Evolutionary conservation across 1,139 yeast species (phyloP), one percentile per base, ranked within the genome.

Genomic region (Komagataea norvegica): DNA sequence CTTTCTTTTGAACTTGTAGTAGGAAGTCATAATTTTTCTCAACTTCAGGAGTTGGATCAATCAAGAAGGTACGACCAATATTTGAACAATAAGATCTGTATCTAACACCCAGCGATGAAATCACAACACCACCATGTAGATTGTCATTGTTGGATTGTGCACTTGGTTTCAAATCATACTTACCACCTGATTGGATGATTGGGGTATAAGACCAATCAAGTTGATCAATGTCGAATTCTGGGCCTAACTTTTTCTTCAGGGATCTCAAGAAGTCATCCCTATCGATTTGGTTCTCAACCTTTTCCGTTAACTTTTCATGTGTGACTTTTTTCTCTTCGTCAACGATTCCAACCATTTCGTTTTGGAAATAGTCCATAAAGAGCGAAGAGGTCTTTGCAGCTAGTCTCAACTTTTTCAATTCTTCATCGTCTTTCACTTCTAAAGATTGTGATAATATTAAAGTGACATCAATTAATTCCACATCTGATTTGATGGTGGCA

Each of bases 161-260:
- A 46, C 93, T 81, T 32, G 95, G 93, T 53, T 74, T 81, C 55
- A 89, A 68, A 59, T 88, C 95, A 56, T 79, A 89, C 38, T 79
- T 78, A 31, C 87, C 88, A 37, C 95, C 95, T 51, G 94, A 82
- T 62, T 89, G 95, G 42, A 91, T 73, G 41, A 87, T 84, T 22
- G 98, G 97, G 33, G 88, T 78, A 60, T 87, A 88, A 52, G 96
- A 85, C 96, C 96, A 91, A 60, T 91, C 97, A 25, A 91, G 65
- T 46, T 79, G 77, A 45, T 77, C 79, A 4, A 83, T 69, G 54
- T 87, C 95, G 48, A 79, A 70, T 46, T 83, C 89, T 32, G 74
- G 57, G 8, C 79, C 72, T 8, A 77, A 60, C 52, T 81, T 83
- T 49, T 68, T 68, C 44, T 67, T 71, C 49, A 66, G 52, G 24